phyloP scores from a whole-genome alignment of 768 basidiomycete species.

The Suillus occidentalis region DNA sequence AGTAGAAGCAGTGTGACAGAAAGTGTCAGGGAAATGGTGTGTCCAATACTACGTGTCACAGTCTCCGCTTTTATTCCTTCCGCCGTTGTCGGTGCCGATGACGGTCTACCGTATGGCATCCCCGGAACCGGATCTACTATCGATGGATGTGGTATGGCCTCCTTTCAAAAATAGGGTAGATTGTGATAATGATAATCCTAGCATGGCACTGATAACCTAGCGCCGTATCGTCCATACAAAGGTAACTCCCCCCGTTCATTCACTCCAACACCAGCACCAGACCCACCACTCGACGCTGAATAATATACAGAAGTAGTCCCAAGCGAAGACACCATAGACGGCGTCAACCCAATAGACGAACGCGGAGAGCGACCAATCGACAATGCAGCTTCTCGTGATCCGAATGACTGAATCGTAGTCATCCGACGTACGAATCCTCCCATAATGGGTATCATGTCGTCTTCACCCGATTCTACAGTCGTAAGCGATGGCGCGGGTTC shows the following conservation, averaged over 20 bases:
- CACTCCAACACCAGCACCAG: slow-evolving; percentile 11
- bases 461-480: slow-evolving; percentile 11
- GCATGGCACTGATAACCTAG: neutral
- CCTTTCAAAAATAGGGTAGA: neutral
- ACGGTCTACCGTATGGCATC: neutral
- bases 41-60: neutral
- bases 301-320: slow-evolving; percentile 27
- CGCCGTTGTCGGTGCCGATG: slow-evolving; percentile 2
- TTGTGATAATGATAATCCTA: neutral
- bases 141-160: neutral
- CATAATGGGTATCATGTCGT: slow-evolving; percentile 52
- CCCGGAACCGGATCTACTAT: neutral
- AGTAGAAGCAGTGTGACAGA: neutral
- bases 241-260: slow-evolving; percentile 28
- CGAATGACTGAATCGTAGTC: slow-evolving; percentile 80
- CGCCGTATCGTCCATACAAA: slow-evolving; percentile 13
- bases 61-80: neutral
- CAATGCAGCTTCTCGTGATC: slow-evolving; percentile 52
- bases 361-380: slow-evolving; percentile 30
- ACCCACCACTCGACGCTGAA: slow-evolving; percentile 25
- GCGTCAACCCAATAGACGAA: slow-evolving; percentile 24
- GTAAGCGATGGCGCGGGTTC: neutral
- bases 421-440: slow-evolving; percentile 69
- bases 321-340: slow-evolving; percentile 12
- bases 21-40: no score